phyloP scores from a whole-genome alignment of 176 grass and related monocot genomes.

The Avena eriantha region DNA sequence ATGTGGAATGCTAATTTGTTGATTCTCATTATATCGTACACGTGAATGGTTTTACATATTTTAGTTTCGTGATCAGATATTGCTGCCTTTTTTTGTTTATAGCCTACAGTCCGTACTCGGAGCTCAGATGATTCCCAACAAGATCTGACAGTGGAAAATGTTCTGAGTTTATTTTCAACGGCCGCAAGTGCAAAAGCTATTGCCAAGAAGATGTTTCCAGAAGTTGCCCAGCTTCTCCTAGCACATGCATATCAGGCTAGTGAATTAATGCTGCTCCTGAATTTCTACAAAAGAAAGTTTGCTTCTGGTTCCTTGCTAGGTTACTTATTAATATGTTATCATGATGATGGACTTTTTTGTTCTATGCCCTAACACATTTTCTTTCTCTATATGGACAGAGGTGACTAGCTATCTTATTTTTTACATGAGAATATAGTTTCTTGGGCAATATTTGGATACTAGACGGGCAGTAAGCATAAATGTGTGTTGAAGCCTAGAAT shows the following conservation, averaged over 20 bases:
- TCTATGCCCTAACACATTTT: background rate
- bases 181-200: conserved; percentile 55
- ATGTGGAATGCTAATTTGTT: conserved; percentile 6
- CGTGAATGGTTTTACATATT: conserved; percentile 11
- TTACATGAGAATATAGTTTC: conserved; percentile 31
- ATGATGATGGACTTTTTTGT: background rate
- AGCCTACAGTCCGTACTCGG: conserved; percentile 67
- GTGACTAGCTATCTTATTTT: conserved; percentile 25
- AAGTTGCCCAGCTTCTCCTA: conserved; percentile 73
- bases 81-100: conserved; percentile 35
- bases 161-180: conserved; percentile 72
- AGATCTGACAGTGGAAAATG: conserved; percentile 61
- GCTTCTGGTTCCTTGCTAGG: background rate
- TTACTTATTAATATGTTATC: conserved; percentile 15
- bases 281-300: background rate
- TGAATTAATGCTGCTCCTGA: conserved; percentile 18
- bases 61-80: conserved; percentile 22
- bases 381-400: background rate
- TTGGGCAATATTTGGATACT: conserved; percentile 8
- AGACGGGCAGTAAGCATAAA: background rate
- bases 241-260: conserved; percentile 88
- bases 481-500: background rate
- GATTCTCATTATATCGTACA: conserved; percentile 13
- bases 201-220: conserved; percentile 72
- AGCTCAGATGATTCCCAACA: conserved; percentile 67